Percentiles rank a stretch among this genome's conserved stretches.
phyloP scores from a whole-genome alignment of 2,329 filamentous ascomycete genomes.

The Claviceps paspali region DNA sequence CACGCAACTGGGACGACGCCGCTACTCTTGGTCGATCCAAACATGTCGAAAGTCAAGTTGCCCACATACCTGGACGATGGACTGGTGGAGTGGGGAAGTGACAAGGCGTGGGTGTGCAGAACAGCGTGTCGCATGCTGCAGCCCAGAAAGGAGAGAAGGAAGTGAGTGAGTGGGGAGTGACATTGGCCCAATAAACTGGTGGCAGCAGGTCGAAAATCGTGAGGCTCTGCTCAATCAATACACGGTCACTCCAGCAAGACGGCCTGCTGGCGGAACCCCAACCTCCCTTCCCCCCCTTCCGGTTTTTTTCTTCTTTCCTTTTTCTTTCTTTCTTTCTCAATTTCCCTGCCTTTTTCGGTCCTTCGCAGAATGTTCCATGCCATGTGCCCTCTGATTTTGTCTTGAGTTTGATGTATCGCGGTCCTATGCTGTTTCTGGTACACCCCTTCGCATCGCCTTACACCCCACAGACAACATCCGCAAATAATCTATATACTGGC shows the following conservation, averaged over 20 bases:
- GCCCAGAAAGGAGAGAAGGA: neutral
- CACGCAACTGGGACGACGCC: neutral
- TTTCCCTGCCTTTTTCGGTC: neutral
- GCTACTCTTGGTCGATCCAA: neutral
- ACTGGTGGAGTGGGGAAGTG: neutral
- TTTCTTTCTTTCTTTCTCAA: too few species aligned
- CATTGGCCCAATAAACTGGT: neutral
- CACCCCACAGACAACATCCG: neutral
- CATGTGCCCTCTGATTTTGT: too few species aligned
- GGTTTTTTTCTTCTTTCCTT: too few species aligned
- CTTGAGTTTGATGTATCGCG: too few species aligned
- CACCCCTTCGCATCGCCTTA: too few species aligned
- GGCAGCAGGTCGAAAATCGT: too few species aligned
- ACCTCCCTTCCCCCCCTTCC: neutral
- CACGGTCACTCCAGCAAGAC: neutral
- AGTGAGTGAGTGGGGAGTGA: neutral
- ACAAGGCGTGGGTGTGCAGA: too few species aligned
- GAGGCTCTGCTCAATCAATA: neutral
- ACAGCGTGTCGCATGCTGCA: too few species aligned
- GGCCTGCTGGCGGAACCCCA: too few species aligned
- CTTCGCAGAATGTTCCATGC: too few species aligned
- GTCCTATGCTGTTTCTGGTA: too few species aligned
- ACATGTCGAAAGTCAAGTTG: too few species aligned
- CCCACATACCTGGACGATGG: neutral
- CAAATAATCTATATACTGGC: neutral